These are phyloP conservation scores for Oryza punctata DNA, from an alignment of 176 grass and related monocot genomes.

Conservation along the genomic window DNA sequence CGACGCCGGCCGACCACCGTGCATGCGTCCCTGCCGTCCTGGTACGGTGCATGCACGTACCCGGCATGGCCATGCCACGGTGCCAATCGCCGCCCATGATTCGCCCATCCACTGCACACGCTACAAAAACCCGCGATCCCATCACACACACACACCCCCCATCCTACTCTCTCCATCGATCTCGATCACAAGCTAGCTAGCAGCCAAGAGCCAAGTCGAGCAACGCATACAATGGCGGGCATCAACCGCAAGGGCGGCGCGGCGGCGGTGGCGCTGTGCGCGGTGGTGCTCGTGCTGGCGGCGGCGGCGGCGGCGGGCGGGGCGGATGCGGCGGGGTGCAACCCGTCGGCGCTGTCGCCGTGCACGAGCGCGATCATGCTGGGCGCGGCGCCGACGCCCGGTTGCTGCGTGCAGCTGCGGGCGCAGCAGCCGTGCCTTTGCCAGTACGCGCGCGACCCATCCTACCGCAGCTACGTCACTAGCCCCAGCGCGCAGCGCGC, in stretches of 20 bases:
- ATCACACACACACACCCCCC: too few species aligned
- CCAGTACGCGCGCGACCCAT: constrained; percentile 48
- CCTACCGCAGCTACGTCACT: constrained; percentile 35
- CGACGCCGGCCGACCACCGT: background rate
- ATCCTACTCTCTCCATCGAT: background rate
- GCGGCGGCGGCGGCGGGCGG: background rate
- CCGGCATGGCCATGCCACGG: background rate
- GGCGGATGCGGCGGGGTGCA: constrained; percentile 26
- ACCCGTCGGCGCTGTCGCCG: constrained; percentile 43
- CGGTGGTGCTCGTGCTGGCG: background rate
- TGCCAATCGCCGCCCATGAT: background rate
- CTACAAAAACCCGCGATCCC: background rate
- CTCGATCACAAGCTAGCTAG: background rate
- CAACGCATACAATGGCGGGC: background rate
- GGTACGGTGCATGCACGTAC: background rate
- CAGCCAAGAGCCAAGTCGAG: too few species aligned
- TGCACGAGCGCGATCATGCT: constrained; percentile 34
- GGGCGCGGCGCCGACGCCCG: background rate
- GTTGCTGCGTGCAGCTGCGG: constrained; percentile 38
- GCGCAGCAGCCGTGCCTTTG: constrained; percentile 54
- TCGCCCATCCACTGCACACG: background rate
- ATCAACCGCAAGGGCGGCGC: background rate
- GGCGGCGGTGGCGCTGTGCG: background rate
- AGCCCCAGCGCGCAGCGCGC: constrained; percentile 38
- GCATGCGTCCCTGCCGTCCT: background rate